Evolutionary conservation across 1,284 basidiomycete genomes (phyloP), one percentile per base, ranked within the genome.

Genomic region (Naganishia cerealis): DNA sequence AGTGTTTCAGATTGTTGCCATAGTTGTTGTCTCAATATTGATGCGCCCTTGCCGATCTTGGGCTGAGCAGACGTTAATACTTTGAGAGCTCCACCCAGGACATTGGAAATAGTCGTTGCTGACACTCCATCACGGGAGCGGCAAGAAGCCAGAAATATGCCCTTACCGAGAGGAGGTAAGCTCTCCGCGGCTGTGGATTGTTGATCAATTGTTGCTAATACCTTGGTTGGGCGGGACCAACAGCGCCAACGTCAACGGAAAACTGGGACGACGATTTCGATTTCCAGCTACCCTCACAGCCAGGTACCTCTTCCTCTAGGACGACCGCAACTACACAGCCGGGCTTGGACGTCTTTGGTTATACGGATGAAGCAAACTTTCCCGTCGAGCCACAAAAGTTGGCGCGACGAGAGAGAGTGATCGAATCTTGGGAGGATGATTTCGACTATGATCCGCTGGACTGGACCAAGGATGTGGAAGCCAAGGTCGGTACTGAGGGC

Each of bases 231-330:
- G 26, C 54, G 18, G 8, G 24, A 42, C 3, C 24, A 63, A 50
- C 50, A 53, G 36, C 53, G 15, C 54, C 65, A 24, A 57, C 65
- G 3, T 36, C 46, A 8, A 65, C 53, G 0, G 67, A 68, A 38
- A 68, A 68, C 61, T 68, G 67, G 67, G 67, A 68, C 46, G 67
- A 68, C 46, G 67, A 68, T 33, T 68, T 68, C 33, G 54, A 63
- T 42, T 68, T 68, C 26, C 52, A 63, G 38, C 38, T 50, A n/a
- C 36, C 43, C 12, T 29, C 61, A 33, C 40, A 57, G 1, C 38
- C 50, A 24, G 38, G 57, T 9, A 55, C 46, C 9, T 53, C 66
- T 1, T 57, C 50, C 15, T 58, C 66, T 36, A 12, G 13, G 5
- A 52, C 36, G 3, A 59, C 55, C 16, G 53, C 56, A 26, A 61